Base-by-base conservation (phyloP, 2,329 filamentous ascomycete genomes). In the Epichloe coenophiala region DNA sequence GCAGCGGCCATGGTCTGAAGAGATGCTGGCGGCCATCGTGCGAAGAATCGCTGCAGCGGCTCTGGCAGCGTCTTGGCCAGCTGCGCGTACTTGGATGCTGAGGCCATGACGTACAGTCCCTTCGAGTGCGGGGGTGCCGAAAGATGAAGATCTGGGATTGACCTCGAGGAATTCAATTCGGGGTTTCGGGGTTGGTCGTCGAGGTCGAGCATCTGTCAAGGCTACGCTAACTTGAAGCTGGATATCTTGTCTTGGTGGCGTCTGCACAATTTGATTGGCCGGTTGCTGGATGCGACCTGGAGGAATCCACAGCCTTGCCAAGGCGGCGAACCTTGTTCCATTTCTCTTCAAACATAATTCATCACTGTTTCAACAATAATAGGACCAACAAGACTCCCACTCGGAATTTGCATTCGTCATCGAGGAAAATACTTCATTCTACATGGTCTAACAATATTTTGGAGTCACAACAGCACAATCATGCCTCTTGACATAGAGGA, bases 1-100 rank as follows among this genome's bases (percentile, higher is more conserved):
- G 57, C 61, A 47, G 69, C 63, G 52, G 67, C 66, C 47, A 66
- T 63, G 53, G 76, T 67, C 54, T 80, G 70, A 62, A 83, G 76
- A 58, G 77, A 67, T 48, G 71, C 77, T 45, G 91, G 89, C 41
- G 93, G 93, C 67, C 91, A 96, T 57, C 86, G 85, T 51, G 85
- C 84, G 68, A 98, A 86, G 77, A 98, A 96, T 61, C 82, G 81
- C 63, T 85, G 79, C 44, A 98, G 79, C 40, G 84, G 84, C 49
- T 79, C 73, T 8, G 89, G 93, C 40, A 97, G 80, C 57, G 78
- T 73, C 68, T 83, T 80, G 54, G 86, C 86, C 52, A 88, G 74
- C 60, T 74, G 70, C 56, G 80, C 65, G 57, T 72, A 70, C 47
- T 69, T 58, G 51, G 67, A 56, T 49, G 67, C 42, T 49, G 67